These are phyloP conservation scores for Catenaria anguillulae DNA, from an alignment of 371 early-diverging fungal species.

Conservation along the genomic window DNA sequence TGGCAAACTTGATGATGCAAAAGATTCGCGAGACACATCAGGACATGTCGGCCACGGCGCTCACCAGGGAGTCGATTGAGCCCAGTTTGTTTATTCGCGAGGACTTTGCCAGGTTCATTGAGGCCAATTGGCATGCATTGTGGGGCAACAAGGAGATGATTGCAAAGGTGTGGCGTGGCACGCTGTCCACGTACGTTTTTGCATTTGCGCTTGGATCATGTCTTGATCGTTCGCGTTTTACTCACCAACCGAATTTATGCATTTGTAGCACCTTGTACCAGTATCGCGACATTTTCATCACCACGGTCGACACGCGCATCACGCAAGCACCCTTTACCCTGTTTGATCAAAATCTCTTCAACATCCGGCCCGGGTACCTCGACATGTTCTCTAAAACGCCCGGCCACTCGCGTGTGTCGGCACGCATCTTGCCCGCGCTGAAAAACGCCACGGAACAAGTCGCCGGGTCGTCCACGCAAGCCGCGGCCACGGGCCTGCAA, in stretches of 20 bases:
- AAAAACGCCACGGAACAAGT: background rate
- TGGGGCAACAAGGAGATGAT: slow-evolving; percentile 41
- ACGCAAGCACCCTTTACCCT: slow-evolving; percentile 5
- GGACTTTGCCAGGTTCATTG: slow-evolving; percentile 45
- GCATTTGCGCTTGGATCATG: no score
- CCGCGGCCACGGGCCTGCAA: slow-evolving; percentile 12
- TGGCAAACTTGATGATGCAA: slow-evolving; percentile 37
- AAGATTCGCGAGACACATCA: background rate
- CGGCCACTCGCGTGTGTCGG: background rate
- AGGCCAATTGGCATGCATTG: slow-evolving; percentile 48
- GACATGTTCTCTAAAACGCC: background rate
- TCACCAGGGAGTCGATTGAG: background rate
- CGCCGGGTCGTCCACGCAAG: slow-evolving; percentile 29
- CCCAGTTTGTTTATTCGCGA: slow-evolving; percentile 52
- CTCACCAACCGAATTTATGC: no score
- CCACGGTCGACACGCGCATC: slow-evolving; percentile 10
- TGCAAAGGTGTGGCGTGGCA: slow-evolving; percentile 37
- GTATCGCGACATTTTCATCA: slow-evolving; percentile 42
- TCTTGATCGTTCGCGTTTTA: no score
- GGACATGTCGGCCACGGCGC: slow-evolving; percentile 1
- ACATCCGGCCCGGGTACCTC: slow-evolving; percentile 6
- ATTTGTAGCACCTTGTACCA: slow-evolving; percentile 46
- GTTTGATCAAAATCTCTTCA: slow-evolving; percentile 7
- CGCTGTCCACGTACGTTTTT: no score
- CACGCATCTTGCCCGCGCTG: background rate